Base-by-base conservation (phyloP, 805 yeast species). In the Cyberlindnera subsufficiens region DNA sequence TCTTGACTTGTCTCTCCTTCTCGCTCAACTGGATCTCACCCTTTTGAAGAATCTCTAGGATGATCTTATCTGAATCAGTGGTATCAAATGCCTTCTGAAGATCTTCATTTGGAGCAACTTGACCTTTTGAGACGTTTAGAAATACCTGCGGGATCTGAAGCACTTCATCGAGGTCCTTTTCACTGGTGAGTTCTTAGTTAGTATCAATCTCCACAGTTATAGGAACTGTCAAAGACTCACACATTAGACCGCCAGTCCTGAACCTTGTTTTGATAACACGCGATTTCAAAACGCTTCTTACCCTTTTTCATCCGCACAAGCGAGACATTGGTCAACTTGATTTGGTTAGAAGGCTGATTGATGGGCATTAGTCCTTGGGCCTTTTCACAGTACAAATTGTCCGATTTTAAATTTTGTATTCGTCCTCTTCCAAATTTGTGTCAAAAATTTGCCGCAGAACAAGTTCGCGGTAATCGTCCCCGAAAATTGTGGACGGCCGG, bases 11-110 rank as follows among this genome's bases (percentile, higher is more conserved):
- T 56, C 99, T 73, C 65, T 93, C 99, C 67, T 87, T 89, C 62
- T 88, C 96, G 54, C 93, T 88, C 42, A 93, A 74, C 61, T 93
- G 98, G 51, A 93, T 82, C 63, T 93, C 99, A 32, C 99, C 99
- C 59, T 86, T 88, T 43, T 77, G 79, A 46, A 93, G 66, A 42
- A 93, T 93, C 55, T 88, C 96, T 40, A 77, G 68, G 20, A 93
- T 80, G 38, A 90, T 85, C 30, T 72, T 71, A 56, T 89, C 86
- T 11, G 77, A 72, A 54, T 90, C 84, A 0, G 89, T 78, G 0
- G 88, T 75, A 1, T 85, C 89, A 60, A 93, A 91, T 2, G 82
- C 72, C 42, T 78, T 73, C 49, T 74, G 67, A 18, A 93, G 67
- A 45, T 91, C 97, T 9, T 87, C 96, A 52, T 85, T 78, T 15